Percentiles rank a stretch among this genome's conserved stretches.
phyloP scores from a whole-genome alignment of 2,329 filamentous ascomycete species.

The Neonectria punicea region DNA sequence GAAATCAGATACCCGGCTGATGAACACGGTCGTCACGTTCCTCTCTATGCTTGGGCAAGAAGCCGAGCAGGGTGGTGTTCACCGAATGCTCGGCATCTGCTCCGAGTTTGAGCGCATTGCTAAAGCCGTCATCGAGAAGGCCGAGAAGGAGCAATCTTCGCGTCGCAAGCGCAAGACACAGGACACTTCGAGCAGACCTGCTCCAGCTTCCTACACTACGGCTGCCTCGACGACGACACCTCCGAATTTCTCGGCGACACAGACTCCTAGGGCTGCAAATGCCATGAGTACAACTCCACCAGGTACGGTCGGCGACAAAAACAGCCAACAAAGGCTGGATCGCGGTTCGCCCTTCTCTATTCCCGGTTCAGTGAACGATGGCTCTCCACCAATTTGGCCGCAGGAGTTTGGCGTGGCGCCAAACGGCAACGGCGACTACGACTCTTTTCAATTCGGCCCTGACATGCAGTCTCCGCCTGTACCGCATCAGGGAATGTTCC shows the following conservation, averaged over 20 bases:
- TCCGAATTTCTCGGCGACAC: not conserved
- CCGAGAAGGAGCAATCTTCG: constrained; percentile 83
- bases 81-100: constrained; percentile 92
- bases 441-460: constrained; percentile 57
- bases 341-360: constrained; percentile 40
- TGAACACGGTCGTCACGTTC: constrained; percentile 94
- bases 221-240: constrained; percentile 14
- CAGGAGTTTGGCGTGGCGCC: constrained; percentile 55
- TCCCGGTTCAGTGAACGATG: constrained; percentile 46
- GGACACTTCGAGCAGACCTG: constrained; percentile 50
- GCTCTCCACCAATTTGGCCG: constrained; percentile 61
- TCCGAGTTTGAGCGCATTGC: constrained; percentile 97
- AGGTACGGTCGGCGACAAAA: constrained; percentile 18
- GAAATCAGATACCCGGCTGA: constrained; percentile 87
- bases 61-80: constrained; percentile 88
- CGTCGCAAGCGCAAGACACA: constrained; percentile 86
- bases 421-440: constrained; percentile 52
- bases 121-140: constrained; percentile 88
- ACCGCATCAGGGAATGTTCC: constrained; percentile 61
- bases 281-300: constrained; percentile 16
- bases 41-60: constrained; percentile 89
- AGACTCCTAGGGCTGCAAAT: constrained; percentile 31
- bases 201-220: constrained; percentile 12
- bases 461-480: constrained; percentile 50
- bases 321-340: constrained; percentile 37